Evolutionary conservation across 1,284 basidiomycete genomes (phyloP), one percentile per base, ranked within the genome.

Genomic region (Cystobasidiaceae sp.): DNA sequence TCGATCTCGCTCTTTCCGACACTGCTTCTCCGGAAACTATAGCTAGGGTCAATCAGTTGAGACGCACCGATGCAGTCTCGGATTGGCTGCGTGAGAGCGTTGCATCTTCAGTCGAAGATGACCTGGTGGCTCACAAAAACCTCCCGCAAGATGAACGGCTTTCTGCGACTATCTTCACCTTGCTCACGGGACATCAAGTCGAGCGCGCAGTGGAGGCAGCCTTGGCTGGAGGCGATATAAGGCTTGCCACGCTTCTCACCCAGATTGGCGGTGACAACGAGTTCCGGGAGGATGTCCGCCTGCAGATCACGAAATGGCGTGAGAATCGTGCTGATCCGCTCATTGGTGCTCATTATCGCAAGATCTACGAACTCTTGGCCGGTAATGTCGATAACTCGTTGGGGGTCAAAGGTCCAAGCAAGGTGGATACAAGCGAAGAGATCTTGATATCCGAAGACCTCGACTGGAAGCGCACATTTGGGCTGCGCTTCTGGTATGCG

Each of bases 391-490:
- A 85, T 67, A 74, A 85, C 3, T 79, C 87, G 13, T 80, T 83
- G 55, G 88, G 86, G 2, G 67, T 70, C 23, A 63, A 61, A 9
- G 66, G 67, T 9, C 48, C 68, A 6, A 33, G 45, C 11, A 60
- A 25, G 8, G 81, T 67, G 33, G 86, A 87, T 70, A 80, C 81
- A 25, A 83, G 83, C 71, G 76, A 81, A 1, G 86, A 89, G 63
- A 77, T 91, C 21, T 80, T 84, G 58, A 81, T 96, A n/a, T 82
- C 86, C n/a, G 80, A 85, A 58, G 88, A 84, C 0, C 78, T 97
- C 56, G 93, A 96, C 76, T 98, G 96, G 96, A 94, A 94, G 77
- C 85, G 93, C 15, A 86, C 88, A 0, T 89, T 98, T 72, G 96
- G 92, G 1, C 78, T 97, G 50, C 86, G 88, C 70, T 79, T 98